A percentile compares a stretch with the other conserved stretches of the same genome.
Conservation (phyloP, 805 yeast genomes). For the Pichia cephalocereana region DNA sequence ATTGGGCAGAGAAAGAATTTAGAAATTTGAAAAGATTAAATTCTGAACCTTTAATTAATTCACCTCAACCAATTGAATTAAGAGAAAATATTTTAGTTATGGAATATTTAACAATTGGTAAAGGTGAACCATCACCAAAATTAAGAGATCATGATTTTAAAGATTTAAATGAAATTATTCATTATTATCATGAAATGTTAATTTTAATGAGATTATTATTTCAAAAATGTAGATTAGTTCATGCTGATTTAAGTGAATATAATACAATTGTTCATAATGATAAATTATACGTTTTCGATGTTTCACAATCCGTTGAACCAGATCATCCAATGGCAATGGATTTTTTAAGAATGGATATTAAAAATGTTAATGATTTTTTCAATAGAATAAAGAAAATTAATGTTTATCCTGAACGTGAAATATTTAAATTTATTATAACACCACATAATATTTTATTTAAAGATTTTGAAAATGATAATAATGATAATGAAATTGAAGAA, state of each 20-base stretch:
- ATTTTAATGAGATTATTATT: constrained; percentile 81
- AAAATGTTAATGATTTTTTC: constrained; percentile 87
- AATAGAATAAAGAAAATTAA: constrained; percentile 58
- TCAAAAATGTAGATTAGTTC: constrained; percentile 83
- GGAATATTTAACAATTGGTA: constrained; percentile 77
- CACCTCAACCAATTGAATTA: constrained; percentile 86
- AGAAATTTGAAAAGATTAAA: constrained; percentile 80
- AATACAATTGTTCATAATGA: constrained; percentile 79
- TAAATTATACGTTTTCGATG: constrained; percentile 82
- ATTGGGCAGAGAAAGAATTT: constrained; percentile 98
- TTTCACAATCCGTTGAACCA: constrained; percentile 95
- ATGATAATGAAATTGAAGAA: constrained; percentile 28
- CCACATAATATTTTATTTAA: constrained; percentile 5
- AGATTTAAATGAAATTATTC: constrained; percentile 53
- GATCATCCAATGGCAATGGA: constrained; percentile 96
- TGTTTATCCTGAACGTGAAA: constrained; percentile 70
- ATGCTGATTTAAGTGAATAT: constrained; percentile 95
- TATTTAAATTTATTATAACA: constrained; percentile 65
- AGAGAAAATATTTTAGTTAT: constrained; percentile 87
- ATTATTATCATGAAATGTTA: constrained; percentile 68
- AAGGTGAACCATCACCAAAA: constrained; percentile 87
- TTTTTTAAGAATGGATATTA: constrained; percentile 94
- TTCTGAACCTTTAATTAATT: constrained; percentile 65
- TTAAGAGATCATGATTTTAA: constrained; percentile 73
- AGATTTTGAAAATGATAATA: constrained; percentile 15